Conservation (phyloP, 164 flowering plant genomes). For the Tetrastigma voinierianum region DNA sequence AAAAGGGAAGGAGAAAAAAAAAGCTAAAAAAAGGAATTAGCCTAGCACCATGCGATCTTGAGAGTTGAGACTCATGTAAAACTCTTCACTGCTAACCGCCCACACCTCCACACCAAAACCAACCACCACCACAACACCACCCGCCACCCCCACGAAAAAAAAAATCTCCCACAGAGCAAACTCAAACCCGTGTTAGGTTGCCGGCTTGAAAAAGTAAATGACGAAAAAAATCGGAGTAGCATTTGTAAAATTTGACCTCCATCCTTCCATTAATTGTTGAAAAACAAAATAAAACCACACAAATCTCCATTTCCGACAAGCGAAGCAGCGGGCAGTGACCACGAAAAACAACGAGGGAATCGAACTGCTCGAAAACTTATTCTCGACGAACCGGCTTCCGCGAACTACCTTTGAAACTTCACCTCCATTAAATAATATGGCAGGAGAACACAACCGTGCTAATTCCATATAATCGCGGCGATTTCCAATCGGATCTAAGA, state of each 20-base stretch:
- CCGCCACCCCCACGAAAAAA: neutral
- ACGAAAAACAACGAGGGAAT: conserved; percentile 26
- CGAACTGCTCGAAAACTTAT: conserved; percentile 17
- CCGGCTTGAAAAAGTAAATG: neutral
- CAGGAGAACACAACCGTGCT: conserved; percentile 8
- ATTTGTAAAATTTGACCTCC: neutral
- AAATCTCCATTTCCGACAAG: neutral
- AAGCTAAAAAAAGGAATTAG: neutral
- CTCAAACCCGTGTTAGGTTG: conserved; percentile 5
- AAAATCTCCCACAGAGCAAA: neutral
- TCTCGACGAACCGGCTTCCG: conserved; percentile 21
- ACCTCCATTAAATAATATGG: conserved; percentile 44
- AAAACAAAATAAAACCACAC: conserved; percentile 6
- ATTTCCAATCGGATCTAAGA: conserved; percentile 38
- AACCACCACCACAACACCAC: too few species aligned
- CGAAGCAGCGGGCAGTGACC: conserved; percentile 22
- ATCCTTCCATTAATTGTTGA: neutral
- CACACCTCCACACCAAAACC: too few species aligned
- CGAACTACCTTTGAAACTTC: conserved; percentile 28
- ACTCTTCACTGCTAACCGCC: too few species aligned
- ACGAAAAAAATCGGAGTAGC: neutral
- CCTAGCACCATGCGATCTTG: neutral
- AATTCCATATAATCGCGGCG: conserved; percentile 57
- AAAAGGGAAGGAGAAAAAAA: neutral
- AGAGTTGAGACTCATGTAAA: neutral